A percentile compares a stretch with the other conserved stretches of the same genome.
phyloP scores from a whole-genome alignment of 306 rosid species.

The Cucumis hystrix region DNA sequence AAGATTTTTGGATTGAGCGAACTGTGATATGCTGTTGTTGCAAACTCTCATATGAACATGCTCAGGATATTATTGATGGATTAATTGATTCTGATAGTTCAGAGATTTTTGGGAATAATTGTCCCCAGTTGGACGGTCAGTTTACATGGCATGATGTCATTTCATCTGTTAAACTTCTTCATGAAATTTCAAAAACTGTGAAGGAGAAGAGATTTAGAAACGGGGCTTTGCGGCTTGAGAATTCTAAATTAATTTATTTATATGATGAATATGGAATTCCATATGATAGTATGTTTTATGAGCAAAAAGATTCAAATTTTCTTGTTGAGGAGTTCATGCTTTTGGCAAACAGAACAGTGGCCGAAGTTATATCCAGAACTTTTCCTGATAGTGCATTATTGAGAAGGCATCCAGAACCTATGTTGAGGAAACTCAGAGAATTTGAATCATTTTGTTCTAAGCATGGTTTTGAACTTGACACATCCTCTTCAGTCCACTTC shows the following conservation, averaged over 20 bases:
- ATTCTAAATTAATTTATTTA: slow-evolving; percentile 32
- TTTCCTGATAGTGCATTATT: slow-evolving; percentile 66
- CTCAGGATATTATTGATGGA: slow-evolving; percentile 59
- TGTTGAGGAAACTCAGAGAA: slow-evolving; percentile 56
- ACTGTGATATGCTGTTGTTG: slow-evolving; percentile 79
- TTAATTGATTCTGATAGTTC: slow-evolving; percentile 18
- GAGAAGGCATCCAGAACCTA: slow-evolving; percentile 88
- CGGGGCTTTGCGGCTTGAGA: slow-evolving; percentile 74
- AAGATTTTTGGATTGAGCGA: slow-evolving; percentile 67
- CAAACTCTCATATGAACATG: slow-evolving; percentile 75
- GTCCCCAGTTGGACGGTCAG: slow-evolving; percentile 46
- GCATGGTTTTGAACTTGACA: slow-evolving; percentile 58
- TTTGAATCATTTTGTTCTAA: slow-evolving; percentile 66
- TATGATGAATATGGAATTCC: slow-evolving; percentile 66
- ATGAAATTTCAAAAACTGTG: slow-evolving; percentile 41
- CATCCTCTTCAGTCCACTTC: slow-evolving; percentile 63
- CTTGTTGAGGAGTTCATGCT: slow-evolving; percentile 90
- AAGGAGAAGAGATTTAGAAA: slow-evolving; percentile 45
- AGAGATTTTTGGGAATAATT: slow-evolving; percentile 9
- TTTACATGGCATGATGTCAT: slow-evolving; percentile 58
- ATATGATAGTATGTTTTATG: slow-evolving; percentile 37
- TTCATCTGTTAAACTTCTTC: slow-evolving; percentile 44
- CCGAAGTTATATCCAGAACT: slow-evolving; percentile 73
- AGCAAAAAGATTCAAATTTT: slow-evolving; percentile 44
- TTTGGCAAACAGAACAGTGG: slow-evolving; percentile 69